Base-by-base conservation (phyloP, 2,329 filamentous ascomycete genomes). In the Cordyceps cateniannulata region DNA sequence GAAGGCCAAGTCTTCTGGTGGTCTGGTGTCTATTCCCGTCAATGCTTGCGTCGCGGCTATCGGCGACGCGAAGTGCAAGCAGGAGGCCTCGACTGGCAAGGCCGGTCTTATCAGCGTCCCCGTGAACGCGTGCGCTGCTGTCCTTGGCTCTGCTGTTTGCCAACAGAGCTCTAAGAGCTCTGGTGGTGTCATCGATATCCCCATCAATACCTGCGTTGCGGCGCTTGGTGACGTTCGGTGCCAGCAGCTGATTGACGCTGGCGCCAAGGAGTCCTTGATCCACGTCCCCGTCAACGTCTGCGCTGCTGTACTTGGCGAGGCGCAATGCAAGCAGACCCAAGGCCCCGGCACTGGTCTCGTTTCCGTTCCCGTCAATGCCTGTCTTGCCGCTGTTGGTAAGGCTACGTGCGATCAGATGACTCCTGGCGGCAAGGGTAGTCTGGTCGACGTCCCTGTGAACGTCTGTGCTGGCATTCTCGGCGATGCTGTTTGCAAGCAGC, bases 401-500 rank as follows among this genome's bases (percentile, higher is more conserved):
- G 27, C 44, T 24, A 38, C 22, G 42, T 57, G 54, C 54, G 5
- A 32, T 9, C 42, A 57, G 54, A 3, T 42, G 16, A 9, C 40
- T 12, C 10, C 53, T 35, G 42, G 53, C 25, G 14, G 27, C 25
- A 14, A 6, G 7, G 45, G 47, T 9, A 24, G 35, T n/a, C 57
- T 59, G 2, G 18, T 59, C 35, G 35, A n/a, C 57, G 40, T 59
- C 18, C 57, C 57, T 18, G 7, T 60, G 10, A 60, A 55, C 40
- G 32, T 49, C 3, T 60, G 59, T n/a, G 27, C 32, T 12, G 59
- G 20, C 7, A 35, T 55, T 12, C 50, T 60, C 3, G 50, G 59
- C 18, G 59, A 60, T 3, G 50, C 59, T 8, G 29, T 49, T 29
- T 60, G 59, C 59, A 55, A 54, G 29, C 59, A 60, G 16, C 27